Evolutionary conservation across 257 asterid species (phyloP), one percentile per base, ranked within the genome.

Genomic region (Plectranthus barbatus): DNA sequence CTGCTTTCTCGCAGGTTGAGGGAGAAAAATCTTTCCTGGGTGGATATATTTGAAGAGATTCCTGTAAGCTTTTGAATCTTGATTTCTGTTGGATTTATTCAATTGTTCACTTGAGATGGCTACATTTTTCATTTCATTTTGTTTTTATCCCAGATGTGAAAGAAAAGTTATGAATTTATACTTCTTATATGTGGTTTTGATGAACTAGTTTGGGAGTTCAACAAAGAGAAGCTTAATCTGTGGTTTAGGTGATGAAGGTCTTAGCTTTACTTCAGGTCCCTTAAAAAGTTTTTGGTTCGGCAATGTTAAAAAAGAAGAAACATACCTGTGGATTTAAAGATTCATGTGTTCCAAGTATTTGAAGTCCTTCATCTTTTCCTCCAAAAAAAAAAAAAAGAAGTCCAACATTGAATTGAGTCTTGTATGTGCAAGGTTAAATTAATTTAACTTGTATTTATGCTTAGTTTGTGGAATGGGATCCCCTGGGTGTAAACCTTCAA

Each of bases 1-100:
- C 15, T 26, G 18, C n/a, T 76, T 71, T 34, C 41, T 57, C 67
- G 52, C 76, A 91, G 98, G 89, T 70, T 91, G 86, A 84, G 98
- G 77, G 98, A 91, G 82, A 91, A 77, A 82, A 88, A 91, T 71
- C 95, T 91, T 72, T 80, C 98, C 10, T 91, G 96, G 94, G 98
- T 91, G 72, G 96, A 91, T 76, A 88, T 91, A 70, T 91, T 91
- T 79, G 98, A 91, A 76, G 98, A 91, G 84, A 91, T 91, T 47
- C 96, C 96, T 31, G 98, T 91, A 84, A 60, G 92, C 68, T 26
- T 56, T 60, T 67, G 33, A 40, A 41, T 56, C 37, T 64, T 17
- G 34, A 12, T 29, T 63, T 31, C 56, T 63, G 55, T 34, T 60
- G 29, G 12, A 26, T 39, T 48, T 51, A 68, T 74, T 17, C 46